Base-by-base conservation (phyloP, 2,329 filamentous ascomycete species). In the Clonostachys chloroleuca region DNA sequence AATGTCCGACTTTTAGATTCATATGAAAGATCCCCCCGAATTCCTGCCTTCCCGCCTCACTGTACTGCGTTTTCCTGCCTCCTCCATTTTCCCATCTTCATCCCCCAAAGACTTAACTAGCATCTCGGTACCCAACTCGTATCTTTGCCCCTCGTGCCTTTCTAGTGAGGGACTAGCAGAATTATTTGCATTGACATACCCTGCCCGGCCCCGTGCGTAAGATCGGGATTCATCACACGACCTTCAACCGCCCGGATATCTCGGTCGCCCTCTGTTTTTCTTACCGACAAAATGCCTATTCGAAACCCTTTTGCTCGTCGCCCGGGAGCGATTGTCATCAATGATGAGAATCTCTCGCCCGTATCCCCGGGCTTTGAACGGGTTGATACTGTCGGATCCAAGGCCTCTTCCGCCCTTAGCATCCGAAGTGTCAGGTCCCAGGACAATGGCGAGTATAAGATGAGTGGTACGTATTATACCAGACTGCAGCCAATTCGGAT, bases 371-470 rank as follows among this genome's bases (percentile, higher is more conserved):
- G 75, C 9, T 85, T 84, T 55, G 81, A 84, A 62, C 75, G 76
- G 49, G 79, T 83, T 51, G 79, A 84, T 56, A 84, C 78, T 2
- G 71, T 81, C 46, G 81, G 81, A 14, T 83, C 81, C 54, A 81
- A 79, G 64, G 73, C 78, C 13, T 81, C 82, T 17, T 81, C 81
- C 35, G 72, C 77, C 41, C 68, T 87, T 60, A 85, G 79, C 59
- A 76, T 86, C 47, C 77, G 76, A 54, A 83, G 78, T 60, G 74
- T 73, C 57, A 77, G 69, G 58, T 80, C 81, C 61, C 73, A 74
- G 46, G 83, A 87, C 55, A 84, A 76, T 35, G 82, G 81, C 53
- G 86, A 89, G 64, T 90, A 89, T 70, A 88, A 90, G 68, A 79
- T 91, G 79, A 89, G 86, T 67, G 86, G 87, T 89, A 79, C 59